Evolutionary conservation across 345 rosid genomes (phyloP).

Genomic region (Trapa bicornis): DNA sequence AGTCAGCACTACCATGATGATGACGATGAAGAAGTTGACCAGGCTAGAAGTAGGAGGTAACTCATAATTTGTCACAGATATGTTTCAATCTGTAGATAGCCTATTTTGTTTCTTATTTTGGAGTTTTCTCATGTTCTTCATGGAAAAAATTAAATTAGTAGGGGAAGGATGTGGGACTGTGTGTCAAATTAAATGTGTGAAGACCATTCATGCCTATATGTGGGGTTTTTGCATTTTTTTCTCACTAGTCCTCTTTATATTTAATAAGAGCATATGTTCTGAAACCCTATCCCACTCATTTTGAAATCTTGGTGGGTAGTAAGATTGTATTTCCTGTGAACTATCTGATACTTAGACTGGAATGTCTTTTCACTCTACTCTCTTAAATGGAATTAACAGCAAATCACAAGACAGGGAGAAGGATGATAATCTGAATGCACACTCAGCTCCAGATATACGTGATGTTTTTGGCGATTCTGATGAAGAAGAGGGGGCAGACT

Average conservation of each 20-base stretch:
- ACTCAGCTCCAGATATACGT: conserved; percentile 74
- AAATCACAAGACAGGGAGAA: conserved; percentile 57
- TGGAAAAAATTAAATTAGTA: not conserved
- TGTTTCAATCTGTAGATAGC: not conserved
- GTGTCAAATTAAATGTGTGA: not conserved
- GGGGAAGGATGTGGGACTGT: not conserved
- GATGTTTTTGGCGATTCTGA: conserved; percentile 98
- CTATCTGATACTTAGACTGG: not conserved
- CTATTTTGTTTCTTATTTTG: not conserved
- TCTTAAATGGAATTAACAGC: conserved; percentile 19
- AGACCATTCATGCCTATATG: not conserved
- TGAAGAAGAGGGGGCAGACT: conserved; percentile 74
- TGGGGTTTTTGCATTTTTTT: not conserved
- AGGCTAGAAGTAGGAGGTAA: conserved; percentile 62
- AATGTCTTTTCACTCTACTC: not conserved
- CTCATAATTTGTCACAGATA: not conserved
- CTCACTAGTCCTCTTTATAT: not conserved
- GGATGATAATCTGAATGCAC: conserved; percentile 44
- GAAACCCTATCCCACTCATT: too few species aligned
- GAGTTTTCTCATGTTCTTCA: not conserved
- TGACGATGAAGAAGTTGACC: conserved; percentile 89
- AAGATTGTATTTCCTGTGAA: not conserved
- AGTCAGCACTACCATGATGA: conserved; percentile 52
- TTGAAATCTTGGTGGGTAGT: not conserved
- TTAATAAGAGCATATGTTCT: not conserved